phyloP scores from a whole-genome alignment of 2,329 filamentous ascomycete species.

The Berkeleyomyces rouxiae region DNA sequence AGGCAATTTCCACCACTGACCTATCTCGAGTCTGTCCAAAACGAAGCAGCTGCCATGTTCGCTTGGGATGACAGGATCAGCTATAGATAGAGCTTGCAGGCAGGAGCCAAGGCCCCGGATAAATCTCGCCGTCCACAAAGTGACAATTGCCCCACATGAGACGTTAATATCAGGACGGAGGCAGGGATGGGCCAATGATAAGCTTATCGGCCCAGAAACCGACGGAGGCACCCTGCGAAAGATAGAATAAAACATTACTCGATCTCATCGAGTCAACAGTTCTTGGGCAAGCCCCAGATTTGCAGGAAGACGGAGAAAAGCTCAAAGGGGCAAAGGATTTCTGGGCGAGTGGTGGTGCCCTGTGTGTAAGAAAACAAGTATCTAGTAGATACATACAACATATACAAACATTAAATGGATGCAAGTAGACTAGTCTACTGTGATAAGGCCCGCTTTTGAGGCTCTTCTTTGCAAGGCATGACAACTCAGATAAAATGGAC shows the following conservation, averaged over 20 bases:
- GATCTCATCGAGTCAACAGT: constrained; percentile 29
- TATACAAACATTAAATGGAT: too few relatives aligned
- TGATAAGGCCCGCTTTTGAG: too few relatives aligned
- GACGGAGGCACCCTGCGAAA: background rate
- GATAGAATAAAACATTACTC: constrained; percentile 22
- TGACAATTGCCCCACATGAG: background rate
- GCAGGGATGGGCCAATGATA: constrained; percentile 1
- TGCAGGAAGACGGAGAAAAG: background rate
- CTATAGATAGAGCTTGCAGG: background rate
- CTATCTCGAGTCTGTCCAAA: background rate
- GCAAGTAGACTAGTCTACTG: too few relatives aligned
- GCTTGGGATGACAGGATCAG: background rate
- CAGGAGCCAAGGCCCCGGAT: background rate
- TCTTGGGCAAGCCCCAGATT: background rate
- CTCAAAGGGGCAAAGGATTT: background rate
- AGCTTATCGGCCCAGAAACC: background rate
- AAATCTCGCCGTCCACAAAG: constrained; percentile 1
- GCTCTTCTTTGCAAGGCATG: too few relatives aligned
- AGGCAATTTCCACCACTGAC: background rate
- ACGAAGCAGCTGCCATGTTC: background rate
- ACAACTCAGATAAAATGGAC: too few relatives aligned
- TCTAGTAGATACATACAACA: too few relatives aligned
- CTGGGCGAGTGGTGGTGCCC: too few relatives aligned
- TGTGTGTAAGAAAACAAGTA: too few relatives aligned
- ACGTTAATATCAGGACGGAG: background rate